phyloP scores from a whole-genome alignment of 2,329 filamentous ascomycete genomes.

The Aspergillus fischeri region DNA sequence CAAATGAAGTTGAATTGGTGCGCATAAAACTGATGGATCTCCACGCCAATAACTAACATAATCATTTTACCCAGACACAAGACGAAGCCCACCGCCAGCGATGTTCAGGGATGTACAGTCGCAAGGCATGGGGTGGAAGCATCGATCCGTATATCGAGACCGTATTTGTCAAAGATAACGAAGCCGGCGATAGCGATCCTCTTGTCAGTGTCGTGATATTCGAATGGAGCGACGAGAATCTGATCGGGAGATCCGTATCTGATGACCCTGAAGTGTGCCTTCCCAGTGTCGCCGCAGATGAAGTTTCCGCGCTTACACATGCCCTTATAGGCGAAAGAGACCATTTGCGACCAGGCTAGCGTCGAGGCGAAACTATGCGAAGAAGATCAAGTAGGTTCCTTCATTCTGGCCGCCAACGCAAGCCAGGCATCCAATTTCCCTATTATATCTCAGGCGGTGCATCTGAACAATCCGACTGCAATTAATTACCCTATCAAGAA shows the following conservation, averaged over 20 bases:
- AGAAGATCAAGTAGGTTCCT: constrained; percentile 73
- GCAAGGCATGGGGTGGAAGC: constrained; percentile 78
- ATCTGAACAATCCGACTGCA: constrained; percentile 67
- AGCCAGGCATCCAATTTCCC: constrained; percentile 65
- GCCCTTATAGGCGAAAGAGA: constrained; percentile 49
- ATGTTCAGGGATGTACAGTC: constrained; percentile 93
- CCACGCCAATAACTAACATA: neutral
- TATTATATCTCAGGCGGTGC: constrained; percentile 75
- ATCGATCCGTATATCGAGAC: constrained; percentile 85
- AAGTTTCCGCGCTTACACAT: constrained; percentile 28
- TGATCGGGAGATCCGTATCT: constrained; percentile 67
- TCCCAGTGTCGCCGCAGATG: constrained; percentile 7
- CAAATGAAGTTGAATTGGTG: constrained; percentile 46
- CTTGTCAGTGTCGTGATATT: constrained; percentile 84
- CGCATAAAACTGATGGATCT: constrained; percentile 5
- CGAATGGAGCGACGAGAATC: constrained; percentile 81
- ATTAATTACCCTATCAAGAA: constrained; percentile 82
- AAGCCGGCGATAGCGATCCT: constrained; percentile 62
- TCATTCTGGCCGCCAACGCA: constrained; percentile 74
- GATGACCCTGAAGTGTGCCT: constrained; percentile 51
- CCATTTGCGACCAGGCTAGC: constrained; percentile 71
- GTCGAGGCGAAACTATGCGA: constrained; percentile 70
- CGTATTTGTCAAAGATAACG: constrained; percentile 65
- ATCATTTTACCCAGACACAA: constrained; percentile 57
- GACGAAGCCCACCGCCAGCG: constrained; percentile 72